These are phyloP conservation scores for Kodamaea nitidulidarum DNA, from an alignment of 805 yeast species.

Conservation along the genomic window DNA sequence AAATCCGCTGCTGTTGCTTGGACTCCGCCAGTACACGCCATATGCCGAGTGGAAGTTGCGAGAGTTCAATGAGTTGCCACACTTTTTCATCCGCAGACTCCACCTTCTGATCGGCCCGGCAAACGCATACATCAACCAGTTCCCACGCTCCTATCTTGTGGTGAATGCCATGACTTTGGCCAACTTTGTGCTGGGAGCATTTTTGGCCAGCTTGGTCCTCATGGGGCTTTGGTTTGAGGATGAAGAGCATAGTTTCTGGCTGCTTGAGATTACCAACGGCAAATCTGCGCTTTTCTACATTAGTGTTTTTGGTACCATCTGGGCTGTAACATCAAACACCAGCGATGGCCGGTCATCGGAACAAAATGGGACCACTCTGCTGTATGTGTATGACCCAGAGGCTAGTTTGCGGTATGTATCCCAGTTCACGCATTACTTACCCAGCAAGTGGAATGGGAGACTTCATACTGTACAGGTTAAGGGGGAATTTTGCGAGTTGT, in stretches of 20 bases:
- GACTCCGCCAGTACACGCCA: conserved; percentile 80
- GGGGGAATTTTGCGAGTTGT: conserved; percentile 73
- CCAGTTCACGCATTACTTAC: conserved; percentile 86
- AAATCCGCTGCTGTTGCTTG: conserved; percentile 75
- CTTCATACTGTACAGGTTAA: conserved; percentile 84
- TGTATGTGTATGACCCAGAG: conserved; percentile 85
- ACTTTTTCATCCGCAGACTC: conserved; percentile 75
- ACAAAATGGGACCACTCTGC: conserved; percentile 23
- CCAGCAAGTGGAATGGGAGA: conserved; percentile 79
- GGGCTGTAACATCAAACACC: conserved; percentile 78
- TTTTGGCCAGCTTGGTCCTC: conserved; percentile 70
- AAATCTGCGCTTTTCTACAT: conserved; percentile 83
- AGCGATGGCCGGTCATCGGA: conserved; percentile 30
- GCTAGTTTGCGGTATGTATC: conserved; percentile 75
- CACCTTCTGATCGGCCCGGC: conserved; percentile 78
- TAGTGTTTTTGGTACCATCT: conserved; percentile 80
- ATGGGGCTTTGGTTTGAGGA: conserved; percentile 78
- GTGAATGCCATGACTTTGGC: conserved; percentile 35
- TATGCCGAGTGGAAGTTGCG: conserved; percentile 93
- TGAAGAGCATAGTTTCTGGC: conserved; percentile 70
- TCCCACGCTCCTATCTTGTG: conserved; percentile 67
- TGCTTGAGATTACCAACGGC: conserved; percentile 81
- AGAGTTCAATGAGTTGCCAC: conserved; percentile 90
- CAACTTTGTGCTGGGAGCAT: conserved; percentile 76
- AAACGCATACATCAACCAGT: conserved; percentile 78